Evolutionary conservation across 768 basidiomycete genomes (phyloP), one percentile per base, ranked within the genome.

Genomic region (Pholiota conissans): DNA sequence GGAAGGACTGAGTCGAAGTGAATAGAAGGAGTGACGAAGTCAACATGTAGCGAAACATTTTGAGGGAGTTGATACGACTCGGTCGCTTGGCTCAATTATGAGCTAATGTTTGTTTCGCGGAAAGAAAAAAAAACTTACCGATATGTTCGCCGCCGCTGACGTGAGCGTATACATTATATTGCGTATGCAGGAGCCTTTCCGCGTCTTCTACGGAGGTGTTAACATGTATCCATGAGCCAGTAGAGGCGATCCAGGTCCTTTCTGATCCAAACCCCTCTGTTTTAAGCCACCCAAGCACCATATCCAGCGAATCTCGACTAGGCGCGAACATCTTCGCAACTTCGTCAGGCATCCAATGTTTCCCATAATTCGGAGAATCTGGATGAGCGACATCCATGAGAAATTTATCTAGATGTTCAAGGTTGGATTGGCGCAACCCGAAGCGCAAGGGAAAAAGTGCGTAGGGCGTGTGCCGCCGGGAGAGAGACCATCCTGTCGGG

Each of bases 371-470:
- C 5, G 69, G 65, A 0, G 80, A 82, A 7, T 75, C 72, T 0
- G 82, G 81, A 53, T 82, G 73, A 1, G 81, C 75, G 47, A 82
- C 74, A 34, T 76, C 74, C 55, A 72, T 65, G 8, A 83, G 72
- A 29, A 73, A 67, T 6, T 68, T 69, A 55, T 79, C 77, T 52
- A 83, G 69, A 10, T 67, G 70, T 49, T 75, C 68, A 26, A 79
- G 62, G 61, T 82, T 78, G 10, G 69, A 63, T 61, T 82, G 82
- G 22, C 69, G 66, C 45, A 83, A 72, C 18, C 76, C 80, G 52
- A 83, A 74, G 28, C 76, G 76, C 27, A 83, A 65, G 7, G 80
- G 77, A 8, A 83, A 66, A 42, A 68, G 49, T 1, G 66, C 60
- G 13, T 71, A 63, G 14, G 74, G 56, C 5, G 71, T 68, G 35